Evolutionary conservation across 108 stramenopile species (phyloP), one percentile per base, ranked within the genome.

Genomic region (Pseudonitzschia delicatissima): DNA sequence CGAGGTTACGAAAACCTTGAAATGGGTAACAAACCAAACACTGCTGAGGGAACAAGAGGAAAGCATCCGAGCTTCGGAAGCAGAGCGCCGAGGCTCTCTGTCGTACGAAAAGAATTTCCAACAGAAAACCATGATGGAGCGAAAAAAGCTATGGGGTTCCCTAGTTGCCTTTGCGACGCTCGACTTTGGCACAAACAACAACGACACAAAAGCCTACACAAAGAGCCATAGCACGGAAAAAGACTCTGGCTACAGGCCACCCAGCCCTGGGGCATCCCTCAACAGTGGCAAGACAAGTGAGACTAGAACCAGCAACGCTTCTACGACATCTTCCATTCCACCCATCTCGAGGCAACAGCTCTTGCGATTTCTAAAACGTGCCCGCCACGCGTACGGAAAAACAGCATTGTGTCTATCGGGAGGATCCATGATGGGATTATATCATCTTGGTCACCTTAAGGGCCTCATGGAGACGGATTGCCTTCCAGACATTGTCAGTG

Each of bases 341-440:
- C 48, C 69, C n/a, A n/a, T n/a, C n/a, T n/a, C n/a, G n/a, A n/a
- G 81, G 4, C 78, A 82, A 62, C 81, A 84, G 52, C 69, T 92
- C 40, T 78, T 82, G 26, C 75, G 65, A 1, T 89, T 94, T 50
- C 69, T 94, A 25, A 90, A 91, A 58, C 73, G 90, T 64, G 97
- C 97, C 1, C 76, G 97, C 42, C 94, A 96, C 47, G 88, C 98
- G 2, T 98, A 97, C 67, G 98, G 98, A 9, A 83, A 97, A 28
- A 98, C 98, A 3, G 98, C 96, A 2, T 75, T 99, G 32, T 88
- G 96, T 69, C 79, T 99, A 18, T 80, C 77, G 52, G 98, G 98
- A 17, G 98, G 98, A 6, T 96, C 96, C 57, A 66, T 66, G 65
- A 87, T 96, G 96, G 98, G 97, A 20, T 59, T 80, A 45, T 98